Percentiles rank a stretch among this genome's conserved stretches.
Conservation (phyloP, 768 basidiomycete genomes). For the Mycena metata region DNA sequence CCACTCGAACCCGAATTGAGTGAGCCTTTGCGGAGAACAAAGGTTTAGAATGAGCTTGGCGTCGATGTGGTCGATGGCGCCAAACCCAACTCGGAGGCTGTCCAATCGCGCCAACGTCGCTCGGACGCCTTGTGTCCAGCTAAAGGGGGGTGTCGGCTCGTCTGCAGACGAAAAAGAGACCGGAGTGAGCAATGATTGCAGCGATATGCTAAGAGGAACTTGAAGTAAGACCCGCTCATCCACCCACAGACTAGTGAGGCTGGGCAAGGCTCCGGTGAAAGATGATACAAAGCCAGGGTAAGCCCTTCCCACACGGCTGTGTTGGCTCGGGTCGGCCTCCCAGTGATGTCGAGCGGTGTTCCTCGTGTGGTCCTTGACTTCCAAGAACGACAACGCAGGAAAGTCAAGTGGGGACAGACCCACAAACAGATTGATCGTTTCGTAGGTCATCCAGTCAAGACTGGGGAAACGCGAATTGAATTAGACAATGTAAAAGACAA, state of each 20-base stretch:
- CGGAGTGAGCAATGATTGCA: too few species aligned
- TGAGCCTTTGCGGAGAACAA: slow-evolving; percentile 16
- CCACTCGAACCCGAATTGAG: slow-evolving; percentile 33
- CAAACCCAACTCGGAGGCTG: slow-evolving; percentile 28
- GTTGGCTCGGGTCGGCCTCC: neutral
- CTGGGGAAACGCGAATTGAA: slow-evolving; percentile 7
- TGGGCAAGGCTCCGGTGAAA: slow-evolving; percentile 29
- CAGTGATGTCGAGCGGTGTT: slow-evolving; percentile 29
- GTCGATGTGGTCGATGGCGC: slow-evolving; percentile 1
- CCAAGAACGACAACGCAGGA: slow-evolving; percentile 28
- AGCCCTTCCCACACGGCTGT: neutral
- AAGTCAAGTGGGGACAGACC: slow-evolving; percentile 34
- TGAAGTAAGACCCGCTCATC: slow-evolving; percentile 34
- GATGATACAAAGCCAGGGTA: slow-evolving; percentile 38
- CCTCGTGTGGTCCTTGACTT: slow-evolving; percentile 37
- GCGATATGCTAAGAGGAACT: neutral
- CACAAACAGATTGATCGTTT: slow-evolving; percentile 34
- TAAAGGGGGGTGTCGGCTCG: too few species aligned
- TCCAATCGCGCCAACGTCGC: neutral
- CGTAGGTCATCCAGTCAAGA: slow-evolving; percentile 20
- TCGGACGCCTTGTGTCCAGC: neutral
- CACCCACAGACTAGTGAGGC: slow-evolving; percentile 40
- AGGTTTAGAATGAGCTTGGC: neutral
- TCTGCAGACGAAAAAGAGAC: too few species aligned
- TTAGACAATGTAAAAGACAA: neutral